These are phyloP conservation scores for Endothia cerciana DNA, from an alignment of 2,329 filamentous ascomycete species.

Conservation along the genomic window DNA sequence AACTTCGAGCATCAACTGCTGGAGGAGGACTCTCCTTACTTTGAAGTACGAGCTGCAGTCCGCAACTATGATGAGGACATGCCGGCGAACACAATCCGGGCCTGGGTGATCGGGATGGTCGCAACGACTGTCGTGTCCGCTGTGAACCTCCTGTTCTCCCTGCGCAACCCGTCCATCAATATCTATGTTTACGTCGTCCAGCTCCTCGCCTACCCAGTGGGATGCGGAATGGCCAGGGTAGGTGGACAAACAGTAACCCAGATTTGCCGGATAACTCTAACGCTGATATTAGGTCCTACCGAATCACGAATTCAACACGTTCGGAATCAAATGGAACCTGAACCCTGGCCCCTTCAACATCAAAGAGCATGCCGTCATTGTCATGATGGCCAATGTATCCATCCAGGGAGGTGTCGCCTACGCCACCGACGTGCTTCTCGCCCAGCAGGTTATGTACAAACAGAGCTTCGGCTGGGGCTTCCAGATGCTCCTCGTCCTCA, in stretches of 20 bases:
- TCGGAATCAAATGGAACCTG: slow-evolving; percentile 34
- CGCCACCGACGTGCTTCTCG: slow-evolving; percentile 46
- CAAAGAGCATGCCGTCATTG: slow-evolving; percentile 40
- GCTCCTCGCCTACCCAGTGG: slow-evolving; percentile 22
- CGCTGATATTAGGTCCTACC: slow-evolving; percentile 14
- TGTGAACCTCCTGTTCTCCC: slow-evolving; percentile 25
- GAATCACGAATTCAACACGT: slow-evolving; percentile 33
- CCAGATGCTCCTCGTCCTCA: slow-evolving; percentile 63
- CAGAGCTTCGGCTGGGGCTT: slow-evolving; percentile 61
- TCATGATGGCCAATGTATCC: slow-evolving; percentile 39
- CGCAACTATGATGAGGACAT: slow-evolving; percentile 28
- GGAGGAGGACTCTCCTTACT: slow-evolving; percentile 27
- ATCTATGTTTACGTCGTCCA: slow-evolving; percentile 27
- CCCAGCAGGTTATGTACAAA: slow-evolving; percentile 52
- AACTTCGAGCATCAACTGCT: slow-evolving; percentile 26
- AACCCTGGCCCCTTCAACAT: slow-evolving; percentile 41
- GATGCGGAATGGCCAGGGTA: slow-evolving; percentile 21
- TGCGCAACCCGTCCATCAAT: slow-evolving; percentile 21
- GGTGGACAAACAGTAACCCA: not conserved
- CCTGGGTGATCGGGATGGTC: slow-evolving; percentile 24
- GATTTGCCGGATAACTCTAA: not conserved
- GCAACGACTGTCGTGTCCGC: slow-evolving; percentile 23
- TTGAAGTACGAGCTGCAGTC: slow-evolving; percentile 38
- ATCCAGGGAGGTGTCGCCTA: slow-evolving; percentile 35
- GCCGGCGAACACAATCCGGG: slow-evolving; percentile 26